phyloP scores from a whole-genome alignment of 1,284 basidiomycete species.

The Acaromyces ingoldii region DNA sequence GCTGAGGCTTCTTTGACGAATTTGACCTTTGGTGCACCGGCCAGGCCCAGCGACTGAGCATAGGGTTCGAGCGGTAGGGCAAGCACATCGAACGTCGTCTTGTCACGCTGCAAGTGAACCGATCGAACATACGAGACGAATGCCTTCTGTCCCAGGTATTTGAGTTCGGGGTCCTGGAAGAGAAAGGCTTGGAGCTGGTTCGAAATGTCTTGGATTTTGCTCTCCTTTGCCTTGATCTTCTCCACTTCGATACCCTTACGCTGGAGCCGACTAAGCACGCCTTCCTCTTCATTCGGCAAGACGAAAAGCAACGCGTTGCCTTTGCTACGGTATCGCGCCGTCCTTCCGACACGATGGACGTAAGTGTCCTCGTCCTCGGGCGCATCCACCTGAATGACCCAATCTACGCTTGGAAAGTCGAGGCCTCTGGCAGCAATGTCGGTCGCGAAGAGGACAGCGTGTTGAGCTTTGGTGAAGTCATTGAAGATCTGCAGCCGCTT shows the following conservation, averaged over 20 bases:
- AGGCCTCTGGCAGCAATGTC: conserved; percentile 94
- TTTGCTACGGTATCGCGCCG: conserved; percentile 84
- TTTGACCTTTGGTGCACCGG: conserved; percentile 93
- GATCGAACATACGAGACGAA: conserved; percentile 95
- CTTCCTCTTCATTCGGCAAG: conserved; percentile 84
- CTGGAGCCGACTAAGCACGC: conserved; percentile 69
- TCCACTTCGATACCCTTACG: conserved; percentile 64
- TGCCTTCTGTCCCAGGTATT: conserved; percentile 92
- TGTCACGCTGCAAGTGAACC: conserved; percentile 88
- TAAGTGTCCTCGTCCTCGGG: conserved; percentile 98
- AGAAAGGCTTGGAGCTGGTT: conserved; percentile 87
- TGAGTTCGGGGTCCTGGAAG: conserved; percentile 94
- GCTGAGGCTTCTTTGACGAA: conserved; percentile 70
- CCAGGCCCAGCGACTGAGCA: conserved; percentile 83
- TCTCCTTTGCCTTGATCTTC: conserved; percentile 83
- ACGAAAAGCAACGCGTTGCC: conserved; percentile 82
- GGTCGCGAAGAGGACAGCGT: conserved; percentile 57
- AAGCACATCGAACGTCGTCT: conserved; percentile 79
- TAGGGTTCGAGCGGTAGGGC: conserved; percentile 77
- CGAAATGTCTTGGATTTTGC: conserved; percentile 78
- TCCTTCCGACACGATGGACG: conserved; percentile 92
- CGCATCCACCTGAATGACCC: conserved; percentile 96
- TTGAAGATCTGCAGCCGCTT: conserved; percentile 62
- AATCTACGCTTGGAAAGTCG: conserved; percentile 94
- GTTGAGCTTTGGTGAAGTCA: conserved; percentile 39